These are phyloP conservation scores for Podospora didyma DNA, from an alignment of 495 filamentous ascomycete genomes.

Conservation along the genomic window DNA sequence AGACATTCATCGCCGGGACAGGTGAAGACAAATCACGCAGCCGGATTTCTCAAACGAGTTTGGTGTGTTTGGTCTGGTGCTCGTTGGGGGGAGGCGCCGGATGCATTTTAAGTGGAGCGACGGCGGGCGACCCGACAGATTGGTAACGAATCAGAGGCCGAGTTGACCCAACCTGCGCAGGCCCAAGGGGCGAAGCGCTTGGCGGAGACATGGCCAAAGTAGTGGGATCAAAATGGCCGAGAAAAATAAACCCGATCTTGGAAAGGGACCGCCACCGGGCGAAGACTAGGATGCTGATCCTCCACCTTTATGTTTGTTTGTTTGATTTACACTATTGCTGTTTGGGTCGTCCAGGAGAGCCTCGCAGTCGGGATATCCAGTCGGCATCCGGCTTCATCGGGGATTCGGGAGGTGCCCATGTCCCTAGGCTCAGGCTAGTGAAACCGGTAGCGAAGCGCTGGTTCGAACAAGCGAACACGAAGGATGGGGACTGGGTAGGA, in stretches of 20 bases:
- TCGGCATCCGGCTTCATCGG: too few species aligned
- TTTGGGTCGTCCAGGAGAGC: too few species aligned
- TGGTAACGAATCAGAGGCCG: slow-evolving; percentile 11
- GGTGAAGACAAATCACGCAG: too few species aligned
- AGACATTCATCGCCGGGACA: too few species aligned
- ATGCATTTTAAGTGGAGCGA: not conserved
- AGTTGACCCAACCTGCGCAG: not conserved
- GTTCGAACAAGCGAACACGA: not conserved
- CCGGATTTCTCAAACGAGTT: too few species aligned
- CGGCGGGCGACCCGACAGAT: not conserved
- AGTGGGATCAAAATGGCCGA: not conserved
- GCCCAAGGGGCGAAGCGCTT: not conserved
- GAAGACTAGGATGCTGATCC: too few species aligned
- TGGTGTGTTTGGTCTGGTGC: too few species aligned
- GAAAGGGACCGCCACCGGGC: not conserved
- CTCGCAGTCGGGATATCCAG: too few species aligned
- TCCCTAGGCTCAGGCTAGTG: not conserved
- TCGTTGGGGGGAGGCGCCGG: not conserved
- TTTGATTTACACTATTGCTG: too few species aligned
- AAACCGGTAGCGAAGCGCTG: not conserved
- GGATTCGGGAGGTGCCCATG: too few species aligned
- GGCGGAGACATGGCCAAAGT: not conserved
- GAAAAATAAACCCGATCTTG: not conserved
- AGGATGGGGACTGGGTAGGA: too few species aligned
- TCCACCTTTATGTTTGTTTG: too few species aligned